Evolutionary conservation across 352 stramenopile species (phyloP).

Genomic region (Nothophytophthora sp.): DNA sequence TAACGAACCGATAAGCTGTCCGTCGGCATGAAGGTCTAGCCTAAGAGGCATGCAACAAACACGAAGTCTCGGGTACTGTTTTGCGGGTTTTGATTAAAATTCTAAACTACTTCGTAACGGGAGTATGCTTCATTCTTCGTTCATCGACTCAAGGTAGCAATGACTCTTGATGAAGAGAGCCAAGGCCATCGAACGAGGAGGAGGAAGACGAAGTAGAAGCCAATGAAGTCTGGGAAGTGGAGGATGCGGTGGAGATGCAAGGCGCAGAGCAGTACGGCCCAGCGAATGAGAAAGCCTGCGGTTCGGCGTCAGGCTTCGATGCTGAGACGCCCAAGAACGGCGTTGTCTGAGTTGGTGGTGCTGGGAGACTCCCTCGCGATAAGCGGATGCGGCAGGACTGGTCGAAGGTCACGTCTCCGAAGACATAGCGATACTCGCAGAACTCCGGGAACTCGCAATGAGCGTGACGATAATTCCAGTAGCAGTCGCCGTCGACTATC

Average conservation of each 20-base stretch:
- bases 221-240: slow-evolving; percentile 7
- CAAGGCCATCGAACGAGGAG: slow-evolving; percentile 17
- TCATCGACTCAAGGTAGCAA: slow-evolving; percentile 12
- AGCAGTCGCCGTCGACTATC: slow-evolving; percentile 76
- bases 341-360: slow-evolving; percentile 1
- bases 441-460: slow-evolving; percentile 75
- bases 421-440: slow-evolving; percentile 84
- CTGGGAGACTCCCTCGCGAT: slow-evolving; percentile 31
- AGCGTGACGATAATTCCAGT: slow-evolving; percentile 82
- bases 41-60: no score
- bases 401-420: slow-evolving; percentile 80
- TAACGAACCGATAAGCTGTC: no score
- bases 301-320: slow-evolving; percentile 14
- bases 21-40: no score
- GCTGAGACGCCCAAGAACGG: slow-evolving; percentile 34
- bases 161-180: slow-evolving; percentile 32
- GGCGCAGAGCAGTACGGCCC: slow-evolving; percentile 51
- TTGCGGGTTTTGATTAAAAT: no score
- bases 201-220: slow-evolving; percentile 23
- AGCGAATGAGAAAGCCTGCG: slow-evolving; percentile 21
- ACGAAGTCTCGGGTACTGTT: no score
- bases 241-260: slow-evolving; percentile 21
- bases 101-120: no score
- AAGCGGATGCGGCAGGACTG: slow-evolving; percentile 72
- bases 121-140: no score